phyloP scores from a whole-genome alignment of 129 eudicot genomes.

The Flaveria bidentis region DNA sequence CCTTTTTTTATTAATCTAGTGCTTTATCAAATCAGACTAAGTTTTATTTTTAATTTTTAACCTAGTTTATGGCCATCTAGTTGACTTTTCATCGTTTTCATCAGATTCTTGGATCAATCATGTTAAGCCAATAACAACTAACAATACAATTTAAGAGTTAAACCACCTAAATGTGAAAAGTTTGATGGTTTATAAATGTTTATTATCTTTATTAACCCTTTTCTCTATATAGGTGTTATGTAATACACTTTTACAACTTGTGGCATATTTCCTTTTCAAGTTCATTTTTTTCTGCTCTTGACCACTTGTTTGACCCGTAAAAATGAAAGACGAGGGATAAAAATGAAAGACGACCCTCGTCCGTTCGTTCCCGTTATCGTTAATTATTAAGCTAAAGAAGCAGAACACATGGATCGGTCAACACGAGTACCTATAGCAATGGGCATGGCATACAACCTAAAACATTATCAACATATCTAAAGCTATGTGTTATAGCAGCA shows the following conservation, averaged over 20 bases:
- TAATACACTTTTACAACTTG: too few relatives aligned
- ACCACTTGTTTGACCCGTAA: background rate
- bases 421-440: slow-evolving; percentile 65
- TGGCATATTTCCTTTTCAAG: too few relatives aligned
- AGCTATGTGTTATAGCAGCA: too few relatives aligned
- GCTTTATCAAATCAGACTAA: slow-evolving; percentile 5
- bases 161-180: background rate
- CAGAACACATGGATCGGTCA: slow-evolving; percentile 75
- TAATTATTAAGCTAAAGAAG: slow-evolving; percentile 59
- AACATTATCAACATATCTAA: too few relatives aligned
- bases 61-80: slow-evolving; percentile 16
- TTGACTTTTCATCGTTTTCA: slow-evolving; percentile 26
- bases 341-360: background rate
- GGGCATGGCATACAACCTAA: slow-evolving; percentile 78
- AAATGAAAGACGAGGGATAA: background rate
- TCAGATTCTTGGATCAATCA: slow-evolving; percentile 28
- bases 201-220: too few relatives aligned
- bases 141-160: background rate
- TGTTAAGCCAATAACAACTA: slow-evolving; percentile 20
- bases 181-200: too few relatives aligned
- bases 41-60: slow-evolving; percentile 10
- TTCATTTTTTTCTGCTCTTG: background rate
- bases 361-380: background rate
- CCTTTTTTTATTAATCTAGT: slow-evolving; percentile 10
- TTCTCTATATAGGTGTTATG: too few relatives aligned